phyloP scores from a whole-genome alignment of 495 filamentous ascomycete species.

The Elasticomyces elasticus region DNA sequence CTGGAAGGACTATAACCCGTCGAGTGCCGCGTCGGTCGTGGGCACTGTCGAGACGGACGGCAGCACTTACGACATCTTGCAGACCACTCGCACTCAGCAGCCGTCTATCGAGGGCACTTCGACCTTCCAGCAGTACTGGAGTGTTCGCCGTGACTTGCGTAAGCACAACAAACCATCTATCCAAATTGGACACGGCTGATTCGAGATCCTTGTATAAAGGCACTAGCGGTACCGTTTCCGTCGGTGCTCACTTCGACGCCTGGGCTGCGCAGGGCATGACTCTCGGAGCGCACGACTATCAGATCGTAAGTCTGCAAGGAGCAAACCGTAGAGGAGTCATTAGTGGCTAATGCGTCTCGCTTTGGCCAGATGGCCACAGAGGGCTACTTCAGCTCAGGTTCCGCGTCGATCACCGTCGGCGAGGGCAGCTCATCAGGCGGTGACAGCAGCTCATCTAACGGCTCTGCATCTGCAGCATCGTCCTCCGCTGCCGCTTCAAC shows the following conservation, averaged over 20 bases:
- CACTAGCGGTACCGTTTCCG: not conserved
- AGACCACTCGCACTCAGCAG: slow-evolving; percentile 20
- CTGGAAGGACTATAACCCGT: too few species aligned
- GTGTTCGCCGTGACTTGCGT: not conserved
- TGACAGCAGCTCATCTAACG: too few species aligned
- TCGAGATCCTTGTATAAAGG: not conserved
- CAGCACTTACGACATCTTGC: slow-evolving; percentile 21
- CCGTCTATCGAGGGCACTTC: slow-evolving; percentile 49
- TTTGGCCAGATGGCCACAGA: not conserved
- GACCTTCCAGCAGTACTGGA: slow-evolving; percentile 54
- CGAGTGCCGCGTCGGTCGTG: too few species aligned
- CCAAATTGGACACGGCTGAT: not conserved
- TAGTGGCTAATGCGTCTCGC: too few species aligned
- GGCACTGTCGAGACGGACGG: slow-evolving; percentile 22
- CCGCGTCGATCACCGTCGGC: not conserved
- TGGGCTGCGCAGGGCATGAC: not conserved
- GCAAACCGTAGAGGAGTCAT: too few species aligned
- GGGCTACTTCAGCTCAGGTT: not conserved
- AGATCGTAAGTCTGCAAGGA: too few species aligned
- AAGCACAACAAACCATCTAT: not conserved
- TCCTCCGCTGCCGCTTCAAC: not conserved
- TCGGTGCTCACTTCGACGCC: not conserved
- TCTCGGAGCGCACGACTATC: not conserved
- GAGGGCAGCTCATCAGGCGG: too few species aligned
- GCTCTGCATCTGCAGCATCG: not conserved